Evolutionary conservation across 1,284 basidiomycete genomes (phyloP).

Genomic region (Rhodotorula sp.): DNA sequence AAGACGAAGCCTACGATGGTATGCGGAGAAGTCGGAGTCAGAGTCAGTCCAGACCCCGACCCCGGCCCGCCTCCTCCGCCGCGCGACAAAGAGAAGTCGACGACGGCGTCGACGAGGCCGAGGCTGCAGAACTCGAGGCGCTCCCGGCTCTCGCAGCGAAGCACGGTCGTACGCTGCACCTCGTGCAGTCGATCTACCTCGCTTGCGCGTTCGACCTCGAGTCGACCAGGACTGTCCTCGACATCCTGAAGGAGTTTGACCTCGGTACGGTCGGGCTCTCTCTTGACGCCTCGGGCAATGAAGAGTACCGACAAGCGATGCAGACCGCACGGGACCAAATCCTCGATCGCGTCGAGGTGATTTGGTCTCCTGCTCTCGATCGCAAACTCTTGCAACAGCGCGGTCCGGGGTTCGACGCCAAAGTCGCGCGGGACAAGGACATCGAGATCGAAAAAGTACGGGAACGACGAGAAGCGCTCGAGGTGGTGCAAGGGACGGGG

Average conservation of each 20-base stretch:
- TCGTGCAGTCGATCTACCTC: not conserved
- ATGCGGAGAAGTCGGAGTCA: not conserved
- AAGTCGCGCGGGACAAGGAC: not conserved
- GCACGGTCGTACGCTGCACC: not conserved
- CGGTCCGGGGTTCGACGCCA: not conserved
- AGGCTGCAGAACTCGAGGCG: not conserved
- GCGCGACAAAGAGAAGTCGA: not conserved
- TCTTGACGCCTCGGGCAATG: not conserved
- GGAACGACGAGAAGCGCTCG: not conserved
- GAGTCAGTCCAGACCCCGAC: not conserved
- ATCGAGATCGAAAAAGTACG: not conserved
- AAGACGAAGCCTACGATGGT: not conserved
- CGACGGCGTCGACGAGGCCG: not conserved
- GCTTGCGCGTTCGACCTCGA: conserved; percentile 2
- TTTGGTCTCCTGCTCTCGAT: not conserved
- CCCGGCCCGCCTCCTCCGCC: not conserved
- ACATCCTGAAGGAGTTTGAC: not conserved
- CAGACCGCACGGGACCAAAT: not conserved
- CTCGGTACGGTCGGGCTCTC: not conserved
- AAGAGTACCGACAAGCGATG: not conserved
- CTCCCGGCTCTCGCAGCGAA: not conserved
- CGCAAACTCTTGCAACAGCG: not conserved
- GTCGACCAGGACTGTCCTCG: not conserved
- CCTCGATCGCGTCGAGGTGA: not conserved
- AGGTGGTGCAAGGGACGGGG: not conserved